Evolutionary conservation across 1,284 basidiomycete genomes (phyloP).

Genomic region (Entoloma clypeatum): DNA sequence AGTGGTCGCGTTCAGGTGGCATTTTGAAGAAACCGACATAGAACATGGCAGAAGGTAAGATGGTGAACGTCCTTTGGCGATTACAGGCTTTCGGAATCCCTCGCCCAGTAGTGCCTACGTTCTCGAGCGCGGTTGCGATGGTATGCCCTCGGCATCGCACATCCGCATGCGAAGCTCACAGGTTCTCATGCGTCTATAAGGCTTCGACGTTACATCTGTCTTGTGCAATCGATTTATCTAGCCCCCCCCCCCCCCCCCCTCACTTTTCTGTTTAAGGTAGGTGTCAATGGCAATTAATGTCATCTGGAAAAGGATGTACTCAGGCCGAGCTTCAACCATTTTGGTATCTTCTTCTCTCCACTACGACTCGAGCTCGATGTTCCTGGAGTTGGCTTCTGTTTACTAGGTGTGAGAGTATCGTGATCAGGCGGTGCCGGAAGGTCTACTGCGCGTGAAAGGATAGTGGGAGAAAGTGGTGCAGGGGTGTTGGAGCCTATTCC

Average conservation of each 20-base stretch:
- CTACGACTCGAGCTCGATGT: slow-evolving; percentile 16
- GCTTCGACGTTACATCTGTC: too few relatives aligned
- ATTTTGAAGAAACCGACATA: too few relatives aligned
- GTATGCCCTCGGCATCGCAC: too few relatives aligned
- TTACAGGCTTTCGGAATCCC: too few relatives aligned
- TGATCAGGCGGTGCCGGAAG: slow-evolving; percentile 51
- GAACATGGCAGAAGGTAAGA: too few relatives aligned
- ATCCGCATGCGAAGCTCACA: too few relatives aligned
- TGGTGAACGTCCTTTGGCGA: too few relatives aligned
- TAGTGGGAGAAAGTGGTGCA: slow-evolving; percentile 61
- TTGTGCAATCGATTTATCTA: too few relatives aligned
- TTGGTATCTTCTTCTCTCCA: slow-evolving; percentile 62
- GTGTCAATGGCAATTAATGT: neutral
- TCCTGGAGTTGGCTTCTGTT: slow-evolving; percentile 9
- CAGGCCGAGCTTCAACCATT: slow-evolving; percentile 60
- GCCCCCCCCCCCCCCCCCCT: neutral
- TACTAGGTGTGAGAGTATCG: slow-evolving; percentile 27
- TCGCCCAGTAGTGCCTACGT: too few relatives aligned
- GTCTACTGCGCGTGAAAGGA: slow-evolving; percentile 57
- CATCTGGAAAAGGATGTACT: slow-evolving; percentile 39
- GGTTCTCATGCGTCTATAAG: too few relatives aligned
- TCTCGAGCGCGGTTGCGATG: too few relatives aligned
- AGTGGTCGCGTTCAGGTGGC: too few relatives aligned
- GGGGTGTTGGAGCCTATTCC: slow-evolving; percentile 43
- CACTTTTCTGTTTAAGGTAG: slow-evolving; percentile 15